Percentiles rank a stretch among this genome's conserved stretches.
Evolutionary conservation across 495 filamentous ascomycete species (phyloP).

Genomic region (Hyaloscypha finlandica): DNA sequence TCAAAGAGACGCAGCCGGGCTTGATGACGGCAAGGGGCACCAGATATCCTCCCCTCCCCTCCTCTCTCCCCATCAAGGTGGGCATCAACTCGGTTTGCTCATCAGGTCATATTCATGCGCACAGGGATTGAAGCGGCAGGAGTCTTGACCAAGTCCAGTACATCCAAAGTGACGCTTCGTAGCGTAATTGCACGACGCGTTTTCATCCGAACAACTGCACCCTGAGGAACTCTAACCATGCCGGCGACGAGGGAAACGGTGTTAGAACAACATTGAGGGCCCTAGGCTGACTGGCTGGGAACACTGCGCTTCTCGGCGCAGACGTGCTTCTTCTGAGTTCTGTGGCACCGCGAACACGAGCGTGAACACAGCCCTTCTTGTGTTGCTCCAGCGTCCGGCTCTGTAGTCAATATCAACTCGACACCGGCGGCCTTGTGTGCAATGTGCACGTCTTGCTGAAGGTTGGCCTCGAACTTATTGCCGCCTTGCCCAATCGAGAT

Average conservation of each 20-base stretch:
- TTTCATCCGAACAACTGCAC: constrained; percentile 1
- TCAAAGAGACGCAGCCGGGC: constrained; percentile 30
- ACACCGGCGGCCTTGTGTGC: constrained; percentile 5
- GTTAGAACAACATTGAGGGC: not conserved
- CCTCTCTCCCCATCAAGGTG: constrained; percentile 20
- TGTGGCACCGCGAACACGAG: constrained; percentile 2
- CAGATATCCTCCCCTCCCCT: not conserved
- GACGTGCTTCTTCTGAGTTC: not conserved
- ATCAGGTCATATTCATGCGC: constrained; percentile 22
- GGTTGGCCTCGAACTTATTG: constrained; percentile 21
- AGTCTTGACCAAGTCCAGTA: constrained; percentile 2
- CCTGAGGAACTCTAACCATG: not conserved
- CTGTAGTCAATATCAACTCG: constrained; percentile 1
- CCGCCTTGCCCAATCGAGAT: constrained; percentile 34
- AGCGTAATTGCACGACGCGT: constrained; percentile 3
- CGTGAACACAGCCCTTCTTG: not conserved
- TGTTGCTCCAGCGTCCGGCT: constrained; percentile 1
- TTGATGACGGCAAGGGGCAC: constrained; percentile 19
- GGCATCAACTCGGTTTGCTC: constrained; percentile 20
- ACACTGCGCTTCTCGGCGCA: not conserved
- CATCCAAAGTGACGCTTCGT: constrained; percentile 1
- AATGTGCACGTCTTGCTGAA: constrained; percentile 8
- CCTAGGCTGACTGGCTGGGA: constrained; percentile 3
- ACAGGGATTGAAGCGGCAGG: constrained; percentile 22
- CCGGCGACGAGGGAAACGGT: not conserved